These are phyloP conservation scores for Ascochyta rabiei DNA, from an alignment of 2,329 filamentous ascomycete species.

Conservation along the genomic window DNA sequence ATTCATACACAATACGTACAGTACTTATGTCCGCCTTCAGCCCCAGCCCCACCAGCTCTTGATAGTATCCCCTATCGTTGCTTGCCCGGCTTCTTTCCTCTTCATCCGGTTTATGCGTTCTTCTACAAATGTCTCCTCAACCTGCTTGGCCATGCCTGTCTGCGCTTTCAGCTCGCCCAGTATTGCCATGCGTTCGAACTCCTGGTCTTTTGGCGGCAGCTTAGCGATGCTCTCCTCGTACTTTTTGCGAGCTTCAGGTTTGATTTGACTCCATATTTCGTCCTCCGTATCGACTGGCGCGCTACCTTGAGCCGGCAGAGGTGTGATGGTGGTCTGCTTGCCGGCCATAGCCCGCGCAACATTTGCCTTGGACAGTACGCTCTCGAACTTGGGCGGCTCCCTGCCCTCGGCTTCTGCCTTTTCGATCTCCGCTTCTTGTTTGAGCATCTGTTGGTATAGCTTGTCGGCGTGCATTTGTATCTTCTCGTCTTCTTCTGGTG, in stretches of 20 bases:
- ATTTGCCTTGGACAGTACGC: conserved; percentile 55
- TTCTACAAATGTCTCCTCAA: conserved; percentile 42
- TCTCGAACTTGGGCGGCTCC: conserved; percentile 63
- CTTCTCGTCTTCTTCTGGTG: conserved; percentile 75
- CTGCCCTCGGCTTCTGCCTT: conserved; percentile 66
- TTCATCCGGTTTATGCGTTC: conserved; percentile 45
- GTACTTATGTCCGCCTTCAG: conserved; percentile 17
- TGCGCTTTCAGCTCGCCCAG: conserved; percentile 43
- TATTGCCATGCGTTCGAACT: conserved; percentile 43
- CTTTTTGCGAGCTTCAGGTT: conserved; percentile 34
- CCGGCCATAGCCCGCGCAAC: conserved; percentile 34
- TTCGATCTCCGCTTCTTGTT: conserved; percentile 77
- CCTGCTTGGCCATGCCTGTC: conserved; percentile 37
- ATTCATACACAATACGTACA: conserved; percentile 17
- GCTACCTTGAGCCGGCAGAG: conserved; percentile 5
- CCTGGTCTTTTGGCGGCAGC: conserved; percentile 38
- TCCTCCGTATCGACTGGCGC: conserved; percentile 25
- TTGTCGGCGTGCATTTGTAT: conserved; percentile 95
- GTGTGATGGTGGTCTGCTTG: conserved; percentile 14
- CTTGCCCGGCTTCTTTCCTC: conserved; percentile 43
- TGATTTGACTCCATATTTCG: conserved; percentile 41
- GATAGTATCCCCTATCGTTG: conserved; percentile 47
- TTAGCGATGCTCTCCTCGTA: conserved; percentile 44
- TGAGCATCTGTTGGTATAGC: conserved; percentile 84
- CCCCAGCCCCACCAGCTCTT: conserved; percentile 48